These are phyloP conservation scores for Pythium dissimile DNA, from an alignment of 352 stramenopile species.

Conservation along the genomic window DNA sequence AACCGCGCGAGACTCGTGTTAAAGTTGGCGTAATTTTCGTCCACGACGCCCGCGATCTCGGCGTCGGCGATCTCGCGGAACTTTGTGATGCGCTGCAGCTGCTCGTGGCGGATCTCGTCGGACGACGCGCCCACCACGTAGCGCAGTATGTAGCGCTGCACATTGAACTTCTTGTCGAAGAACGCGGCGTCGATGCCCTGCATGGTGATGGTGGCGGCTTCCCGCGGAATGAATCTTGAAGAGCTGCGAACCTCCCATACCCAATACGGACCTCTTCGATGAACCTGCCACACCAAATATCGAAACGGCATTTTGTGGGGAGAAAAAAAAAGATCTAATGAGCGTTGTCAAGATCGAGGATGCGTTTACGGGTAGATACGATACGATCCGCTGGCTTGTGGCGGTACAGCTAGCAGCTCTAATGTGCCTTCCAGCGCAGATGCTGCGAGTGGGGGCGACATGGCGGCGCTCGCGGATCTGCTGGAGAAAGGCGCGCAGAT, in stretches of 20 bases:
- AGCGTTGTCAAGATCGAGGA: constrained; percentile 58
- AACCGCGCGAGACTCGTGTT: constrained; percentile 83
- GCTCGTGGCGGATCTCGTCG: constrained; percentile 64
- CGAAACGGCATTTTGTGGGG: constrained; percentile 14
- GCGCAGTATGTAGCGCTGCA: constrained; percentile 72
- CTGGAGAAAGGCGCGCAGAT: constrained; percentile 42
- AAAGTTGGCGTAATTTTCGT: constrained; percentile 83
- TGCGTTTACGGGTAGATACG: constrained; percentile 49
- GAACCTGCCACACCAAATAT: constrained; percentile 11
- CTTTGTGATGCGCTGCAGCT: constrained; percentile 56
- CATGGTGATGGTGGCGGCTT: constrained; percentile 37
- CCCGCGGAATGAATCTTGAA: background rate
- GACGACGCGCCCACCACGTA: constrained; percentile 65
- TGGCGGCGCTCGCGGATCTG: constrained; percentile 29
- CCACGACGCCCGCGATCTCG: constrained; percentile 80
- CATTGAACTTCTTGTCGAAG: constrained; percentile 86
- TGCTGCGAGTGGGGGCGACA: constrained; percentile 37
- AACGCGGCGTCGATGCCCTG: constrained; percentile 69
- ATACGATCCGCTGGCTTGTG: background rate
- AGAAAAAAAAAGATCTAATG: constrained; percentile 19
- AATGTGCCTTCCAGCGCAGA: constrained; percentile 20
- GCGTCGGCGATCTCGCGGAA: constrained; percentile 64
- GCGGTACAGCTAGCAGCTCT: background rate
- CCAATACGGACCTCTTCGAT: background rate
- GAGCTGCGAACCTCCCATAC: background rate